Evolutionary conservation across 225 moss, liverwort and hornwort species (phyloP), one percentile per base, ranked within the genome.

Genomic region (Anthoceros angustus): DNA sequence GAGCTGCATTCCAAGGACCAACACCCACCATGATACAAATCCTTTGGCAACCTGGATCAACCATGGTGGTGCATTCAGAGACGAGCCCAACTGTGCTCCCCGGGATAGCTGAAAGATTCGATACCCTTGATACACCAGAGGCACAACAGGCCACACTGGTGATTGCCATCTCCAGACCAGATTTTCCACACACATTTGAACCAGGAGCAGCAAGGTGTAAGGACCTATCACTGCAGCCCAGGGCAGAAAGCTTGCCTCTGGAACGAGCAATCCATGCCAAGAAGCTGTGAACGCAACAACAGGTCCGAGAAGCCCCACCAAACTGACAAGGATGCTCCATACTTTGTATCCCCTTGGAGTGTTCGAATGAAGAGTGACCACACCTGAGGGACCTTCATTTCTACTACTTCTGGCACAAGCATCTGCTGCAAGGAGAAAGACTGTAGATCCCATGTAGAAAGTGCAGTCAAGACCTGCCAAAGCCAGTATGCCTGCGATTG

Each of bases 401-500:
- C 49, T 71, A 49, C 55, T 55, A 4, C 68, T 60, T 41, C 73
- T 62, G 41, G 70, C 79, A 12, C 65, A 76, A 23, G 73, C 64
- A 42, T 79, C 70, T 40, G 79, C 79, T 73, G 76, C 73, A 40
- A 79, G 76, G 0, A 79, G 66, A 68, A 79, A 79, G 12, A 73
- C 76, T 10, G 79, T 79, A 46, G 79, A 75, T 65, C 79, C 79
- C 71, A 79, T 72, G 70, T 79, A 70, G 49, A 79, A 79, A 11
- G 76, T 76, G 42, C 73, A 69, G 43, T 79, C 79, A 39, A 79
- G 70, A 61, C 79, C 79, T 4, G 69, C 64, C n/a, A 79, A 23
- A 11, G 76, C 76, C 16, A 79, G 70, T 25, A 79, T 68, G 41
- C 76, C 79, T 12, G 79, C 68, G 6, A 65, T 73, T 64, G 69